These are phyloP conservation scores for Dendrothele bispora DNA, from an alignment of 768 basidiomycete species.

Conservation along the genomic window DNA sequence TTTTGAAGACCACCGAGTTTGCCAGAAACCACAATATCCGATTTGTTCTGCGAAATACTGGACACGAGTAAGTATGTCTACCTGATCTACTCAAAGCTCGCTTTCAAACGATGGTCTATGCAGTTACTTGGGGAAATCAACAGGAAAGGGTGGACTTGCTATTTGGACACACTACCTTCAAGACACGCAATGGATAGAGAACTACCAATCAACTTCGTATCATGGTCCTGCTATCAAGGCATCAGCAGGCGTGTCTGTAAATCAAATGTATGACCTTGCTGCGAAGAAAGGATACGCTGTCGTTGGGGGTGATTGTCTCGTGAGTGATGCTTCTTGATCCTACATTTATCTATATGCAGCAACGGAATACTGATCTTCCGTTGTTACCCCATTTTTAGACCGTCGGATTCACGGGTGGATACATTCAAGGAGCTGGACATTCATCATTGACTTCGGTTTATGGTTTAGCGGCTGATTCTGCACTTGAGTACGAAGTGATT, in stretches of 20 bases:
- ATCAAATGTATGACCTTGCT: constrained; percentile 8
- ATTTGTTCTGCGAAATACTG: constrained; percentile 18
- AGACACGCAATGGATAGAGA: constrained; percentile 5
- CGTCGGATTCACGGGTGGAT: constrained; percentile 39
- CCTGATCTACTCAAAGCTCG: no score
- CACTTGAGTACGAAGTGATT: constrained; percentile 36
- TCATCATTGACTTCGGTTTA: constrained; percentile 13
- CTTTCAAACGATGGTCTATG: no score
- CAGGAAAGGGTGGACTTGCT: constrained; percentile 8
- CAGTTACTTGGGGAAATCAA: constrained; percentile 14
- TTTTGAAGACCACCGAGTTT: constrained; percentile 12
- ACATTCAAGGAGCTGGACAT: constrained; percentile 27
- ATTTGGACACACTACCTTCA: constrained; percentile 14
- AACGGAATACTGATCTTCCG: not conserved
- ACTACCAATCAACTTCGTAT: constrained; percentile 10
- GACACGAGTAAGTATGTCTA: constrained; percentile 12
- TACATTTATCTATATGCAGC: no score
- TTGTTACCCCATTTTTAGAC: constrained; percentile 17
- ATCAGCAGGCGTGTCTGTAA: constrained; percentile 9
- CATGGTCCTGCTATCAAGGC: constrained; percentile 11
- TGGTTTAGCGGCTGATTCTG: constrained; percentile 22
- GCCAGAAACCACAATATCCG: constrained; percentile 18
- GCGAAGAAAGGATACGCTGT: constrained; percentile 9
- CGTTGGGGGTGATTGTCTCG: constrained; percentile 13
- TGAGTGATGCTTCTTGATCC: not conserved